Evolutionary conservation across 2,329 filamentous ascomycete species (phyloP).

Genomic region (Neofusicoccum parvum): DNA sequence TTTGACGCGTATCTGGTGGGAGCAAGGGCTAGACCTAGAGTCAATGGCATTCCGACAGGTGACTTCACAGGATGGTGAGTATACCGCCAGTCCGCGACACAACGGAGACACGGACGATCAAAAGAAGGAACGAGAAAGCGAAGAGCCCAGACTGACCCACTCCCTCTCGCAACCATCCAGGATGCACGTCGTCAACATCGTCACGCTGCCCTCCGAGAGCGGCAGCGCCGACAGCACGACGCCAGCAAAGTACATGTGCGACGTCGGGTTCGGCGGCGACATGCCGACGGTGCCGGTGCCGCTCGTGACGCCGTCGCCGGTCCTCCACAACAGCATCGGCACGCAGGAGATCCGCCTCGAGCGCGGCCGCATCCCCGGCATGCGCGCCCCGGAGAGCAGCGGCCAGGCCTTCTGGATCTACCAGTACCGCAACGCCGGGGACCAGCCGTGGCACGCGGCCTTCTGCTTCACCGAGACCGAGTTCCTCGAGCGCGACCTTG

Average conservation of each 20-base stretch:
- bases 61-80: conserved; percentile 53
- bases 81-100: too few relatives aligned
- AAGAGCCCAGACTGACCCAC: too few relatives aligned
- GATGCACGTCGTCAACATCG: conserved; percentile 65
- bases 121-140: too few relatives aligned
- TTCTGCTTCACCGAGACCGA: conserved; percentile 46
- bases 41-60: conserved; percentile 36
- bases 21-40: conserved; percentile 44
- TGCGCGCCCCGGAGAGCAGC: background rate
- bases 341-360: conserved; percentile 60
- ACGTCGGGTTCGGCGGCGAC: conserved; percentile 67
- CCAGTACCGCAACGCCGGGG: conserved; percentile 50
- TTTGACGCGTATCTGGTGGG: conserved; percentile 59
- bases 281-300: conserved; percentile 61
- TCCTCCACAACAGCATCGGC: conserved; percentile 48
- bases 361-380: conserved; percentile 50
- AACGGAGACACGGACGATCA: too few relatives aligned
- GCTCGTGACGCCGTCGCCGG: conserved; percentile 37
- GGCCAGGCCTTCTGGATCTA: conserved; percentile 59
- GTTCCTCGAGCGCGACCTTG: conserved; percentile 42
- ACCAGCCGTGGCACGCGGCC: conserved; percentile 44
- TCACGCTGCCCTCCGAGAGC: conserved; percentile 48
- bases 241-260: conserved; percentile 54
- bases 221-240: conserved; percentile 26
- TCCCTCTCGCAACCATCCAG: conserved; percentile 27